A percentile compares a stretch with the other conserved stretches of the same genome.
Conservation (phyloP, 2,329 filamentous ascomycete genomes). For the Macroventuria anomochaeta region DNA sequence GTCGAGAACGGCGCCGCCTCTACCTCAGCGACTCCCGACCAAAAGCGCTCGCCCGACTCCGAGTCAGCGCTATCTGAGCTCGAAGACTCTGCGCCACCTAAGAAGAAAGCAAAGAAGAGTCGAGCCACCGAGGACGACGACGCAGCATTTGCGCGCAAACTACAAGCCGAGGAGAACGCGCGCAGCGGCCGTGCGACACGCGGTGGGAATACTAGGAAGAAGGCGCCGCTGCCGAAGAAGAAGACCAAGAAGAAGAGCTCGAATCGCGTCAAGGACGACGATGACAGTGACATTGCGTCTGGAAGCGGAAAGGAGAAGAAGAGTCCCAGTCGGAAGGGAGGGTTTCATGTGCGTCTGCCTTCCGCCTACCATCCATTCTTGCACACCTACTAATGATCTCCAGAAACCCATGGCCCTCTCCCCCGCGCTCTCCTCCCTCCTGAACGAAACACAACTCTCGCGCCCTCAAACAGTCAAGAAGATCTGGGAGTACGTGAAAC, state of each 20-base stretch:
- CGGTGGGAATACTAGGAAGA: slow-evolving; percentile 66
- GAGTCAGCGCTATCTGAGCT: slow-evolving; percentile 53
- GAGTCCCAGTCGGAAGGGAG: slow-evolving; percentile 77
- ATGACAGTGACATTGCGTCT: slow-evolving; percentile 77
- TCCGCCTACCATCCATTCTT: background rate
- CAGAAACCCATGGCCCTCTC: slow-evolving; percentile 79
- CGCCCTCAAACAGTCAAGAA: slow-evolving; percentile 95
- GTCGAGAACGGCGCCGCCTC: slow-evolving; percentile 42
- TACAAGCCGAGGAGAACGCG: slow-evolving; percentile 92
- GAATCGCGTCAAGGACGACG: slow-evolving; percentile 76
- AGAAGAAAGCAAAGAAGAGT: slow-evolving; percentile 67
- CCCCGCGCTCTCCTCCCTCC: slow-evolving; percentile 70
- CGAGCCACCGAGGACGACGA: slow-evolving; percentile 79
- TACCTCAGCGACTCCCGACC: slow-evolving; percentile 36
- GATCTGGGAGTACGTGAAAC: slow-evolving; percentile 95
- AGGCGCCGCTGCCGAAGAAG: slow-evolving; percentile 65
- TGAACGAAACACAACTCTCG: slow-evolving; percentile 81
- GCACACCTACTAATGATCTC: slow-evolving; percentile 15
- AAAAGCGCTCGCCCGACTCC: slow-evolving; percentile 53
- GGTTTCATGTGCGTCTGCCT: slow-evolving; percentile 75
- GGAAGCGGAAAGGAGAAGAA: slow-evolving; percentile 68
- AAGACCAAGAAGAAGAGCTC: slow-evolving; percentile 74
- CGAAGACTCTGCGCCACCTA: slow-evolving; percentile 51
- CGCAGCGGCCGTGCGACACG: slow-evolving; percentile 71
- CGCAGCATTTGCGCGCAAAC: slow-evolving; percentile 81